These are phyloP conservation scores for Blastobotrys persicus DNA, from an alignment of 1,139 yeast species.

Conservation along the genomic window DNA sequence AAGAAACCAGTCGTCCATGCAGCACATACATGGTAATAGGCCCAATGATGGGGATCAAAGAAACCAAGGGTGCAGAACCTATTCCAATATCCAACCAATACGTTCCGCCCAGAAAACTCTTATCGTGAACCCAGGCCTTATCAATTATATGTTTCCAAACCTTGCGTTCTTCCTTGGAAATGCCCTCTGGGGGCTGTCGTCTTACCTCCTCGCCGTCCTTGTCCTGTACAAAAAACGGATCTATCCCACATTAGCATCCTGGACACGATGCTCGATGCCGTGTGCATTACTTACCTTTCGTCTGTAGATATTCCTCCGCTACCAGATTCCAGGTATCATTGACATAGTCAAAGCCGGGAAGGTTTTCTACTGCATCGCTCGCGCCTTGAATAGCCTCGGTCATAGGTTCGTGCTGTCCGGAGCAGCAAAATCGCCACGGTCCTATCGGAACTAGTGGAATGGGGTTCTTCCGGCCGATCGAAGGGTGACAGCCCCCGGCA, in stretches of 20 bases:
- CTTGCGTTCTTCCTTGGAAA: conserved; percentile 60
- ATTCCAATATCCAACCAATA: conserved; percentile 75
- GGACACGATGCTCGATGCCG: no score
- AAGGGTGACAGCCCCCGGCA: not conserved
- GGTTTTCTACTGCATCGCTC: conserved; percentile 42
- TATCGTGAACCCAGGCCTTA: conserved; percentile 84
- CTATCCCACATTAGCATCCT: no score
- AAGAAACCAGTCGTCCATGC: conserved; percentile 61
- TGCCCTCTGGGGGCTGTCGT: conserved; percentile 56
- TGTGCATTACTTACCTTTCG: conserved; percentile 45
- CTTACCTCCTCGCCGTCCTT: conserved; percentile 50
- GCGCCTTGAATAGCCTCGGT: conserved; percentile 3
- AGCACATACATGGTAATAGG: conserved; percentile 76
- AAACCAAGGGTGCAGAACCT: conserved; percentile 59
- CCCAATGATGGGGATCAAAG: conserved; percentile 74
- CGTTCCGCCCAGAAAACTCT: conserved; percentile 70
- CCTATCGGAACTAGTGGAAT: not conserved
- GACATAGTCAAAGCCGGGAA: conserved; percentile 57
- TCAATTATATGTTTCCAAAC: conserved; percentile 70
- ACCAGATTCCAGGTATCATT: conserved; percentile 60
- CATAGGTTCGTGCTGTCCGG: not conserved
- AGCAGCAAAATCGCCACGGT: not conserved
- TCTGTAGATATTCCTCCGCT: conserved; percentile 60
- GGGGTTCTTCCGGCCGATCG: not conserved
- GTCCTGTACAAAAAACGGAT: conserved; percentile 63